Conservation (phyloP, 2,329 filamentous ascomycete genomes). For the Claviceps digitariae region DNA sequence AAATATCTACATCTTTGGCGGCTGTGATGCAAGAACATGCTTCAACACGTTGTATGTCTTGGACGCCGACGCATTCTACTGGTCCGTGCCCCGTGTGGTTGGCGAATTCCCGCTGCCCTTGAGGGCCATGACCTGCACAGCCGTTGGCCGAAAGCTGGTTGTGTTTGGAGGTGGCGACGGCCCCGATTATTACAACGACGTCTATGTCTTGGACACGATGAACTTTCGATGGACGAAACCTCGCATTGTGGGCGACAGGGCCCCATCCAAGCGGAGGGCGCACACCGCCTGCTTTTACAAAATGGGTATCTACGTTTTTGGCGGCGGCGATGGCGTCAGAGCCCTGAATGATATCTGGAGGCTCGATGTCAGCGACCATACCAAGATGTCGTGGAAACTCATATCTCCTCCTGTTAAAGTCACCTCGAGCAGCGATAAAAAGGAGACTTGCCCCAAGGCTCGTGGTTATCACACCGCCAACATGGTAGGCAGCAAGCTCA, state of each 20-base stretch:
- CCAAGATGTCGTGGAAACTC: slow-evolving; percentile 56
- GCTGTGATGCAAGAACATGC: slow-evolving; percentile 51
- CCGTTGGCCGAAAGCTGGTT: slow-evolving; percentile 56
- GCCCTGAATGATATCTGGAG: slow-evolving; percentile 61
- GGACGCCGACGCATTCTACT: slow-evolving; percentile 57
- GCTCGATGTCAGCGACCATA: slow-evolving; percentile 52
- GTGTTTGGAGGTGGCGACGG: slow-evolving; percentile 59
- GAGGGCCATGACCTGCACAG: slow-evolving; percentile 59
- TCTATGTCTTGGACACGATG: slow-evolving; percentile 58
- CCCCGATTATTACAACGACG: slow-evolving; percentile 57
- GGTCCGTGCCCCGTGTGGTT: slow-evolving; percentile 50
- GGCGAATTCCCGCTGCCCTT: slow-evolving; percentile 52
- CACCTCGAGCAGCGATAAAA: slow-evolving; percentile 10
- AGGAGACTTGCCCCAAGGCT: slow-evolving; percentile 42
- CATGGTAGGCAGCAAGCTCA: slow-evolving; percentile 59
- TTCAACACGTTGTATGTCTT: slow-evolving; percentile 59
- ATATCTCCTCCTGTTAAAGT: slow-evolving; percentile 36
- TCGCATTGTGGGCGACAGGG: slow-evolving; percentile 41
- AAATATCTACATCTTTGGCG: slow-evolving; percentile 55
- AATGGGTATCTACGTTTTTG: slow-evolving; percentile 57
- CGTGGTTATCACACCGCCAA: slow-evolving; percentile 60
- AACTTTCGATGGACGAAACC: slow-evolving; percentile 55
- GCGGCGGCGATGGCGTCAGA: slow-evolving; percentile 55
- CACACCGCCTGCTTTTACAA: slow-evolving; percentile 61
- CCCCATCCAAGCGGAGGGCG: slow-evolving; percentile 48